Conservation (phyloP, 768 basidiomycete genomes). For the Leucogyrophana mollusca region DNA sequence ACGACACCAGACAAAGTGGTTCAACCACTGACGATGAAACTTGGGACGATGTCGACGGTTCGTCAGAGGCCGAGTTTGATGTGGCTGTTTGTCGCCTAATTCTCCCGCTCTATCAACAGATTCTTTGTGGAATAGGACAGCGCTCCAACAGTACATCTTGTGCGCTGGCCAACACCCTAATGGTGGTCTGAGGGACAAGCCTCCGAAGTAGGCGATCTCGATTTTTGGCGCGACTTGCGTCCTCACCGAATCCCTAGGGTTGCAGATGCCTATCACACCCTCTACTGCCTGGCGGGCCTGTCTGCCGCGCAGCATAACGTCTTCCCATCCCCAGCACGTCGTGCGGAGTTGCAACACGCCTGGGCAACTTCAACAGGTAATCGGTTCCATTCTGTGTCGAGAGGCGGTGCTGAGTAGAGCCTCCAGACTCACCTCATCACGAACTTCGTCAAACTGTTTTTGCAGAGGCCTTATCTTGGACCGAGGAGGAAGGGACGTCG, state of each 20-base stretch:
- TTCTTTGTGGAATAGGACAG: constrained; percentile 55
- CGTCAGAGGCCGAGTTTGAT: constrained; percentile 10
- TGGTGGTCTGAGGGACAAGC: constrained; percentile 93
- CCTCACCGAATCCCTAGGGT: constrained; percentile 41
- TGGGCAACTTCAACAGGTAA: constrained; percentile 37
- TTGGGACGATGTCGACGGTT: constrained; percentile 78
- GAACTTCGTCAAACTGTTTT: constrained; percentile 47
- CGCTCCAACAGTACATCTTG: constrained; percentile 85
- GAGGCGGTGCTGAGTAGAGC: constrained; percentile 1
- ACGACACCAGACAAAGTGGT: constrained; percentile 15
- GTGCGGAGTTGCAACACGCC: constrained; percentile 27
- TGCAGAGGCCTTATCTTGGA: constrained; percentile 58
- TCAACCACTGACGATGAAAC: constrained; percentile 31
- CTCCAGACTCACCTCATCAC: constrained; percentile 21
- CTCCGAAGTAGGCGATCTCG: constrained; percentile 69
- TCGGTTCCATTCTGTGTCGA: background rate
- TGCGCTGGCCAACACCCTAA: constrained; percentile 82
- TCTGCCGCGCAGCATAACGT: constrained; percentile 86
- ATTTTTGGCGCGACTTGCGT: background rate
- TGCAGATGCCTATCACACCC: constrained; percentile 95
- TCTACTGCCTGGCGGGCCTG: constrained; percentile 89
- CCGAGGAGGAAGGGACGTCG: constrained; percentile 60
- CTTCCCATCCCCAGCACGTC: constrained; percentile 40
- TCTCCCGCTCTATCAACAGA: constrained; percentile 32
- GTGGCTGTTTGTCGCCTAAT: background rate